phyloP scores from a whole-genome alignment of 2,329 filamentous ascomycete species.

The Incumbomyces lentus region DNA sequence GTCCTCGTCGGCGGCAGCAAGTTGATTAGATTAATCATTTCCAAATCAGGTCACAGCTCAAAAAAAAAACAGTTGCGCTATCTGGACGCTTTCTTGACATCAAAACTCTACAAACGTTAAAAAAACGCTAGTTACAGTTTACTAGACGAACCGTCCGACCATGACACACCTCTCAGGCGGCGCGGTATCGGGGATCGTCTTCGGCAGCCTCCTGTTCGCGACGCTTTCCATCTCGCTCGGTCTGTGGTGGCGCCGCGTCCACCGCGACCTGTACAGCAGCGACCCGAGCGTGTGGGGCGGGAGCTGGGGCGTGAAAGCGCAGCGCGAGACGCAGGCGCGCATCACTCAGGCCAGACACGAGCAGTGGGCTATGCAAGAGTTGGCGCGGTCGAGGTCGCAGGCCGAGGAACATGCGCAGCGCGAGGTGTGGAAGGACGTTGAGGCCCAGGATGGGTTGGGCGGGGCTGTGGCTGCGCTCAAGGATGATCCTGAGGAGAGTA shows the following conservation, averaged over 20 bases:
- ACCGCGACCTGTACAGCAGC: slow-evolving; percentile 1
- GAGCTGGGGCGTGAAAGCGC: slow-evolving; percentile 1
- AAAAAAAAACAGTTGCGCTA: no score
- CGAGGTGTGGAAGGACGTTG: no score
- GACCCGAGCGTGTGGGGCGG: slow-evolving; percentile 3
- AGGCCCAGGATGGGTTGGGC: not conserved
- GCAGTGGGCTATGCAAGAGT: not conserved
- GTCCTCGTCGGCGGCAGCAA: no score
- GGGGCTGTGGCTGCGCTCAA: not conserved
- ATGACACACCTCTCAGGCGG: slow-evolving; percentile 4
- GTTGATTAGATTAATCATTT: no score
- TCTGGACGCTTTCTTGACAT: no score
- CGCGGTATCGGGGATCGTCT: not conserved
- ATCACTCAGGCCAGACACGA: not conserved
- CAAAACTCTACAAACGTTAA: no score
- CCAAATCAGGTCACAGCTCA: no score
- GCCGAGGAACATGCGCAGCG: no score
- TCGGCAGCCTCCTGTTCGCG: not conserved
- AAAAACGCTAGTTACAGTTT: no score
- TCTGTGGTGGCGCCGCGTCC: slow-evolving; percentile 1
- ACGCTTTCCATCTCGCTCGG: not conserved
- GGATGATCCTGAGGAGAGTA: no score
- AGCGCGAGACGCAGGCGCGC: not conserved
- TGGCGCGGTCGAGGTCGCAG: no score
- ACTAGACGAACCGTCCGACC: no score